These are phyloP conservation scores for Marasmius fiardii DNA, from an alignment of 1,284 basidiomycete genomes.

Conservation along the genomic window DNA sequence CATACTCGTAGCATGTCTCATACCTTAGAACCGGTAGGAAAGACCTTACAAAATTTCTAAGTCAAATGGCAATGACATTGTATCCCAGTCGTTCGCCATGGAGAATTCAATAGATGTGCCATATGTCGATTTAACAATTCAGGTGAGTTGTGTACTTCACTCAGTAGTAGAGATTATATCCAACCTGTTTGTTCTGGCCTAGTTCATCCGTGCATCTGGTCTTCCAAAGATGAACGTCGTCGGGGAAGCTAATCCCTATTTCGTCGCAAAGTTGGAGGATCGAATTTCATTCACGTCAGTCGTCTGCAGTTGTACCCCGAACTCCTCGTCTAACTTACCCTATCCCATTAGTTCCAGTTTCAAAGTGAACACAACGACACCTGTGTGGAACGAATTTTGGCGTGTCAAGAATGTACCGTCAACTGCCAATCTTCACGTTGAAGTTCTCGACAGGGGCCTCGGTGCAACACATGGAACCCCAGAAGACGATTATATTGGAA, in stretches of 20 bases:
- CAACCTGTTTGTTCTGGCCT: neutral
- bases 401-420: conserved; percentile 65
- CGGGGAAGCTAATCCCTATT: conserved; percentile 68
- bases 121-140: conserved; percentile 49
- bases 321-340: neutral
- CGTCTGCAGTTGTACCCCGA: neutral
- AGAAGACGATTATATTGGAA: conserved; percentile 72
- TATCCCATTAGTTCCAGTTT: conserved; percentile 64
- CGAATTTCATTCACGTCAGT: conserved; percentile 59
- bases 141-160: conserved; percentile 25
- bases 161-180: neutral
- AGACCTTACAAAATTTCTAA: conserved; percentile 26
- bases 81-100: conserved; percentile 26
- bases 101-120: conserved; percentile 32
- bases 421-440: conserved; percentile 52
- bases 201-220: conserved; percentile 68
- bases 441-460: conserved; percentile 66
- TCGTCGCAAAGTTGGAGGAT: conserved; percentile 63
- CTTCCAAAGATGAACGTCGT: conserved; percentile 70
- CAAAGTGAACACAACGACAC: conserved; percentile 51
- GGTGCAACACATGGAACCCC: conserved; percentile 43
- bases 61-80: conserved; percentile 26
- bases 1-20: conserved; percentile 30
- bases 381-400: conserved; percentile 77
- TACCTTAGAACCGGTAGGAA: conserved; percentile 31